These are phyloP conservation scores for Saposhnikovia divaricata DNA, from an alignment of 129 eudicot genomes.

Conservation along the genomic window DNA sequence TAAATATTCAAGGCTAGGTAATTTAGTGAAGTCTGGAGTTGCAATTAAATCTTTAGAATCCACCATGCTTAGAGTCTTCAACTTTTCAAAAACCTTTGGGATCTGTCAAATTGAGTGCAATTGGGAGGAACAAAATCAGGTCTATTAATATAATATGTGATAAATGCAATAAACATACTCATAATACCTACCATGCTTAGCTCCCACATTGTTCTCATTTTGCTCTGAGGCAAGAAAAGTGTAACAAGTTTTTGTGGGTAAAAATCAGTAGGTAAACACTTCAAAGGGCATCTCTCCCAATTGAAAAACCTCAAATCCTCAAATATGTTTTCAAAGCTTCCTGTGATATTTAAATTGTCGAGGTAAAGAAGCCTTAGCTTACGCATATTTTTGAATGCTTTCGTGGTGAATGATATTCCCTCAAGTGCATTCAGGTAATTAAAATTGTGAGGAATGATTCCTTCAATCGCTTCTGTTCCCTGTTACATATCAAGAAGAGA, in stretches of 20 bases:
- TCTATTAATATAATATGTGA: neutral
- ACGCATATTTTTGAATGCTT: neutral
- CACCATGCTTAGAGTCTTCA: neutral
- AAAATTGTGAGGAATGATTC: neutral
- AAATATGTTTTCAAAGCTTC: neutral
- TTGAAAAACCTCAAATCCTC: neutral
- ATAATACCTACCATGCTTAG: neutral
- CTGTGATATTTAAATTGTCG: neutral
- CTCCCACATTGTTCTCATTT: neutral
- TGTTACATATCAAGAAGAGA: no score
- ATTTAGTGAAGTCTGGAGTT: neutral
- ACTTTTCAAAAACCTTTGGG: neutral
- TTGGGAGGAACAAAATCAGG: neutral
- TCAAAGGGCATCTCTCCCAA: neutral
- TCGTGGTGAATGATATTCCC: neutral
- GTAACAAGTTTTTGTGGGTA: neutral
- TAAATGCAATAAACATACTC: neutral
- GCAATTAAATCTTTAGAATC: neutral
- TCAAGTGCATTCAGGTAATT: neutral
- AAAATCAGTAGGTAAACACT: neutral
- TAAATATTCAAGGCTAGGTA: neutral
- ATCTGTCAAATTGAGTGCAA: neutral
- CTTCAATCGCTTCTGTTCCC: neutral
- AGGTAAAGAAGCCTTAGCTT: neutral
- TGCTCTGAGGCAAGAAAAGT: neutral